Evolutionary conservation across 345 rosid species (phyloP), one percentile per base, ranked within the genome.

Genomic region (Citrus mangshanensis): DNA sequence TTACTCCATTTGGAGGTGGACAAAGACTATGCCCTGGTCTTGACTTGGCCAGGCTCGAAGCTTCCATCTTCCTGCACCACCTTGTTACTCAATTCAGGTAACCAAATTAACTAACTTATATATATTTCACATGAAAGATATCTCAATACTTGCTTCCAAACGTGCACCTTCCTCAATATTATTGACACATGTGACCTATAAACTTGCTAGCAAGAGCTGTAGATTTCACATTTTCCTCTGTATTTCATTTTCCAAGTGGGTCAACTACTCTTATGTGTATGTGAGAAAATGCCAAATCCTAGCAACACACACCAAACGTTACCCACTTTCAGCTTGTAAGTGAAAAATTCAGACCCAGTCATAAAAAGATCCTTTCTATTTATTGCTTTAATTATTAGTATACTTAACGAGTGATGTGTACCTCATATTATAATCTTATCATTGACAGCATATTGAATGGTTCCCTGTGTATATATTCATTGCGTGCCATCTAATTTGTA

Each of bases 1-100:
- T 95, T 88, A 95, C 95, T 79, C 97, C 99, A 34, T 95, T 95
- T 84, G 97, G 99, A 72, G 99, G 99, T 59, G 99, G 98, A 58
- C 99, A 91, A 85, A 89, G 98, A 82, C 82, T 95, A 70, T 95
- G 99, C 35, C 99, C 98, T 78, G 98, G 98, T 46, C 88, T 93
- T 66, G 99, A 95, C 82, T 84, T 95, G 89, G 93, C 98, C 27
- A 93, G 98, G 84, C 96, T 95, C 24, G 98, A 95, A 89, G 83
- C 97, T 88, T 90, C 99, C 80, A 78, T 95, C 68, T 95, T 93
- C 84, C 85, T 95, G 30, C 96, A 95, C 80, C 93, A 91, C 68
- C 84, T 95, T 59, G 97, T 92, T 80, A 93, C 98, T 82, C 91
- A 88, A 68, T 89, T 92, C 86, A 93, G 98, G 99, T 95, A 86